Evolutionary conservation across 345 rosid species (phyloP).

Genomic region (Ailanthus altissimus): DNA sequence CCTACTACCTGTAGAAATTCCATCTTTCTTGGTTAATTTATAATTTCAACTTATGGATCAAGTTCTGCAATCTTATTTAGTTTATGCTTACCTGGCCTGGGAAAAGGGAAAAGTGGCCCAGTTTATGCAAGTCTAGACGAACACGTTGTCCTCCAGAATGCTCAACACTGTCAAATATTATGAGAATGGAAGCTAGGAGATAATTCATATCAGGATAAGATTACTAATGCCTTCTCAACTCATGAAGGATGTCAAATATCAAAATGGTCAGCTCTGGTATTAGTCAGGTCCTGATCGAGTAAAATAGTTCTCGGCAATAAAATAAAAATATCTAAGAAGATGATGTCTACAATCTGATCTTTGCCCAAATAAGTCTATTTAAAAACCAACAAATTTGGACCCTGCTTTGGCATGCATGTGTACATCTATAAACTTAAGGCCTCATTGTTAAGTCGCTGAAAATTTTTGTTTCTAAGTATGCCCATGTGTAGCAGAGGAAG

Average conservation of each 20-base stretch:
- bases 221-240: background rate
- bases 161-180: slow-evolving; percentile 52
- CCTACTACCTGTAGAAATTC: slow-evolving; percentile 73
- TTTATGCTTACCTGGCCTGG: slow-evolving; percentile 81
- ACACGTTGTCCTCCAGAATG: slow-evolving; percentile 85
- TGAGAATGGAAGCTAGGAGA: slow-evolving; percentile 17
- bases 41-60: slow-evolving; percentile 11
- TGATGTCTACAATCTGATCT: slow-evolving; percentile 6
- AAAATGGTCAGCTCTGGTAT: background rate
- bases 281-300: background rate
- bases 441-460: slow-evolving; percentile 4
- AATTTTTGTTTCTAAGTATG: background rate
- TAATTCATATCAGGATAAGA: background rate
- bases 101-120: slow-evolving; percentile 74
- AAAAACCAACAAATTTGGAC: background rate
- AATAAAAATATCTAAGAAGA: slow-evolving; percentile 7
- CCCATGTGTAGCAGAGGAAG: background rate
- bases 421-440: background rate
- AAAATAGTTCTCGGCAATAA: background rate
- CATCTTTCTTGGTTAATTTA: slow-evolving; percentile 5
- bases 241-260: slow-evolving; percentile 6
- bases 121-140: slow-evolving; percentile 71
- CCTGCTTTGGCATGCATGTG: background rate
- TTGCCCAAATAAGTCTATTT: background rate
- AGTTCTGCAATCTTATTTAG: slow-evolving; percentile 12